These are phyloP conservation scores for Hypsizygus ulmarius DNA, from an alignment of 1,284 basidiomycete species.

Conservation along the genomic window DNA sequence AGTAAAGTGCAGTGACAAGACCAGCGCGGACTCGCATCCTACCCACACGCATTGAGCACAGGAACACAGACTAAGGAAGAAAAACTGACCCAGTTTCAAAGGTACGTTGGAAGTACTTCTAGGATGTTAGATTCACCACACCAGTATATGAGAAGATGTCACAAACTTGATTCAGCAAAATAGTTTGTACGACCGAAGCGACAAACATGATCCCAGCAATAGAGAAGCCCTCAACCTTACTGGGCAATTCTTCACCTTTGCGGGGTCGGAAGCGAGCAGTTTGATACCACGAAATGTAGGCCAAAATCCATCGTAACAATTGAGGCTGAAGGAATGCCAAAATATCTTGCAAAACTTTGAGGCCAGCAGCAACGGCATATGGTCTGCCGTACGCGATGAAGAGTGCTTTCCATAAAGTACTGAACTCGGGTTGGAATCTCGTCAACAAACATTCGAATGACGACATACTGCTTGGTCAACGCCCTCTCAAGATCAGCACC, in stretches of 20 bases:
- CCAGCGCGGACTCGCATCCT: slow-evolving; percentile 89
- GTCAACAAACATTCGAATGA: background rate
- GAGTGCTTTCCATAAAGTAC: slow-evolving; percentile 72
- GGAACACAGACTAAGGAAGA: background rate
- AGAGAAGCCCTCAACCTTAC: slow-evolving; percentile 60
- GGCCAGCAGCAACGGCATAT: slow-evolving; percentile 62
- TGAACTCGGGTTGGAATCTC: slow-evolving; percentile 23
- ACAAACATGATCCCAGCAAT: slow-evolving; percentile 81
- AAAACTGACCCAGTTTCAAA: slow-evolving; percentile 66
- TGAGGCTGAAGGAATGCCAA: slow-evolving; percentile 89
- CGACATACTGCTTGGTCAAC: slow-evolving; percentile 57
- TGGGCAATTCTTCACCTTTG: slow-evolving; percentile 26
- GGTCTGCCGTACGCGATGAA: slow-evolving; percentile 78
- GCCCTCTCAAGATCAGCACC: slow-evolving; percentile 61
- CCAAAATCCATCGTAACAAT: slow-evolving; percentile 76
- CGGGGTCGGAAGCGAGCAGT: slow-evolving; percentile 36
- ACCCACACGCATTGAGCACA: background rate
- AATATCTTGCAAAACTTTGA: slow-evolving; percentile 80
- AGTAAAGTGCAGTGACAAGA: slow-evolving; percentile 82
- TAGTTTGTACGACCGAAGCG: slow-evolving; percentile 73
- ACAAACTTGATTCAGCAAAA: slow-evolving; percentile 81
- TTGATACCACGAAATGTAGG: slow-evolving; percentile 81
- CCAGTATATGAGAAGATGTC: background rate
- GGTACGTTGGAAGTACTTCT: slow-evolving; percentile 77
- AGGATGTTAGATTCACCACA: background rate